Base-by-base conservation (phyloP, 176 grass and related monocot species). In the Calamus simplicifolius region DNA sequence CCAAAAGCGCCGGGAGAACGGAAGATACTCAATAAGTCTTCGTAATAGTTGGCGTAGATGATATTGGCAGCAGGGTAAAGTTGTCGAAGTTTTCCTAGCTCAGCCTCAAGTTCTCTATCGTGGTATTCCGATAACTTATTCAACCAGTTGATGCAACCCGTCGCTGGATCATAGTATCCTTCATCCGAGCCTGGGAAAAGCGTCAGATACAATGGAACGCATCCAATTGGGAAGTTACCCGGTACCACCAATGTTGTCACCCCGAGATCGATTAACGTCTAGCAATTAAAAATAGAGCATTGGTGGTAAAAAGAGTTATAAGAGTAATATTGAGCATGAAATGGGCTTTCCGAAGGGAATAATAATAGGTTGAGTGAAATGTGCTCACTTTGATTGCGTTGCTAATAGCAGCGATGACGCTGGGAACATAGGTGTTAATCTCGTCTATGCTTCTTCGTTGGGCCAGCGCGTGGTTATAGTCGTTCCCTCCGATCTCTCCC, bases 401-500 rank as follows among this genome's bases (percentile, higher is more conserved):
- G 14, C 51, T 13, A 50, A 67, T 67, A 15, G 16, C 62, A 3
- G 6, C 7, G 16, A 67, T 16, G 19, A 55, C 23, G 7, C 2
- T 6, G 0, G 51, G 51, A 6, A 67, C 18, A 18, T 18, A 67
- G 14, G 48, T 27, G 1, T 4, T 18, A 5, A 64, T 64, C 7
- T 19, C 16, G 12, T 25, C 43, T 15, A 8, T 27, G 5, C 1
- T 48, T 3, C 27, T 25, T 48, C 19, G 16, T 3, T 17, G 12
- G 4, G 3, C 3, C 0, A 64, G 17, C 5, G 26, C 0, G 1
- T 27, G 14, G 8, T 53, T 55, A 18, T 67, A 53, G 64, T 67
- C 64, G 19, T 54, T 67, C 1, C 64, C 26, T 19, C 64, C 64
- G 1, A 67, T 67, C 51, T 67, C 64, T 2, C 64, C 64, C 48